Evolutionary conservation across 164 flowering plant genomes (phyloP), one percentile per base, ranked within the genome.

Genomic region (Protea cynaroides): DNA sequence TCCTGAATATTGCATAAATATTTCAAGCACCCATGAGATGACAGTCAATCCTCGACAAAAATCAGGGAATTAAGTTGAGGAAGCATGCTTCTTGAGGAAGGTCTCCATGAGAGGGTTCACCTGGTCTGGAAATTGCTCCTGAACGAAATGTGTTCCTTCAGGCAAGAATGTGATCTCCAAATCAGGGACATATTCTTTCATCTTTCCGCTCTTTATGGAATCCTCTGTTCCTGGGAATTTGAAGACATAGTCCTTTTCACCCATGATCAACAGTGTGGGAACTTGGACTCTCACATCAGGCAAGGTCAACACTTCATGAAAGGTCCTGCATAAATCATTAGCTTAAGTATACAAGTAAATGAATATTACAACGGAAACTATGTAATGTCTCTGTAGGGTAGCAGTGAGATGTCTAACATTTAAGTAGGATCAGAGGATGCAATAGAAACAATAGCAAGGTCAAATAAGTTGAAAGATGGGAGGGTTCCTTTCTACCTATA

Each of bases 171-270:
- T 47, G 34, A 74, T 73, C 50, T 85, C 85, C 74, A 79, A 63
- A 66, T 81, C 73, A 24, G 84, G 79, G 7, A 78, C 79, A 65
- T 55, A 64, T 2, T 82, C 71, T 34, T 80, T 82, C 49, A 78
- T 57, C 63, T 51, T 64, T 19, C 70, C 83, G 15, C 71, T 78
- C 44, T 15, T 72, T 50, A 79, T 64, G 67, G 75, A 79, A 11
- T 78, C 85, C 8, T 78, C 78, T 5, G 74, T 64, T 18, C 84
- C 89, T 4, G 85, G 80, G 55, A 85, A 74, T 61, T 80, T 82
- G 21, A 76, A 25, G 47, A 62, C 17, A 66, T 81, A 80, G 55
- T 84, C 88, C 62, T 76, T 72, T 15, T 61, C 74, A 4, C 86
- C 86, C 79, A 81, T 74, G 59, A 84, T 72, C 18, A 49, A 2